Evolutionary conservation across 108 stramenopile genomes (phyloP), one percentile per base, ranked within the genome.

Genomic region (Nitzschia sp.): DNA sequence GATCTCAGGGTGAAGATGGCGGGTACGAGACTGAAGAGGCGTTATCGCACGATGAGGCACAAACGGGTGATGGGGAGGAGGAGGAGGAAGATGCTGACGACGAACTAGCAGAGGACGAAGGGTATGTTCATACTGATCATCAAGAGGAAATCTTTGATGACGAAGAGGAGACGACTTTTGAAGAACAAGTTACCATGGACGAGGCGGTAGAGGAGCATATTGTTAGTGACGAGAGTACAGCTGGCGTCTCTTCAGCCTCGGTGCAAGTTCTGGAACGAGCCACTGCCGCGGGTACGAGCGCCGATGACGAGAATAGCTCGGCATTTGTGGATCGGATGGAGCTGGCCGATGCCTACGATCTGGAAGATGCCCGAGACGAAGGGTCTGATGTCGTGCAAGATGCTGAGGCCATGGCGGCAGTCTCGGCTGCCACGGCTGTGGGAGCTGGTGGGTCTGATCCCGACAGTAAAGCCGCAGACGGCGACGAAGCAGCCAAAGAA

Each of bases 281-380:
- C 34, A 31, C 30, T 1, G 65, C 21, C 65, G 51, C 54, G 13
- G 68, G 27, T 38, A 64, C 58, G n/a, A 26, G 30, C 31, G 23
- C 28, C 9, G 60, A 51, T 27, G 77, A 71, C 19, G 74, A 71
- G 27, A 78, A 72, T 35, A 73, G 71, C 46, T 70, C 81, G 0
- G 76, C 81, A 29, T 42, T 57, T 67, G 72, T 82, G 13, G 81
- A 77, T 76, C 63, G 71, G 5, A 69, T 76, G 74, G 78, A 83
- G 13, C 48, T 66, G 29, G 82, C 77, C 2, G 82, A 78, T 63
- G 76, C 76, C 36, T 73, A 77, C 49, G 61, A 46, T 45, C 9
- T 17, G 5, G 23, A 63, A 6, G 36, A 17, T 18, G 61, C 35
- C 11, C 18, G 3, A 11, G 25, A 15, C 9, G 36, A 45, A 3